Evolutionary conservation across 2,329 filamentous ascomycete genomes (phyloP).

Genomic region (Hymenoscyphus salicellus): DNA sequence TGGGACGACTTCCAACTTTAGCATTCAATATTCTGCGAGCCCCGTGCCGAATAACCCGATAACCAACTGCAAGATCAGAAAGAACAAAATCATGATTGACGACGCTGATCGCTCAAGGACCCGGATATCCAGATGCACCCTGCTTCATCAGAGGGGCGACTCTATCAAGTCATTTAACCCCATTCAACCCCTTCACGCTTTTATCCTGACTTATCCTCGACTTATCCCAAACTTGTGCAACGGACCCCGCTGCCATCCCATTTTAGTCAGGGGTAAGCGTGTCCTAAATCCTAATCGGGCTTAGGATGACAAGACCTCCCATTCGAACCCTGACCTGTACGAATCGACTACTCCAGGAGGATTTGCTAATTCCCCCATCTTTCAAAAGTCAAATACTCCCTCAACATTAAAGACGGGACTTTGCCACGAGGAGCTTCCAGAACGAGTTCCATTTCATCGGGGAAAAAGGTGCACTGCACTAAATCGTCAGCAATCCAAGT

Average conservation of each 20-base stretch:
- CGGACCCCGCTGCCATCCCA: background rate
- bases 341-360: background rate
- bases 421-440: background rate
- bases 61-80: background rate
- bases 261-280: conserved; percentile 1
- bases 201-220: background rate
- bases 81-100: background rate
- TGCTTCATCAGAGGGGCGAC: background rate
- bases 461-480: too few species aligned
- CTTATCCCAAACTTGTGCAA: background rate
- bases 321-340: background rate
- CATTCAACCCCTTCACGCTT: background rate
- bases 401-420: background rate
- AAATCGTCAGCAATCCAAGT: background rate
- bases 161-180: background rate
- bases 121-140: background rate
- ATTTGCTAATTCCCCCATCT: background rate
- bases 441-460: background rate
- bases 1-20: background rate
- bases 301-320: background rate
- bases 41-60: background rate
- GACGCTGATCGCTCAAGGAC: background rate
- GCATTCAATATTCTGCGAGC: background rate
- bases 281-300: background rate
- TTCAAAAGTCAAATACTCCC: background rate